Evolutionary conservation across 805 yeast genomes (phyloP).

Genomic region (Saccharomycopsis vini): DNA sequence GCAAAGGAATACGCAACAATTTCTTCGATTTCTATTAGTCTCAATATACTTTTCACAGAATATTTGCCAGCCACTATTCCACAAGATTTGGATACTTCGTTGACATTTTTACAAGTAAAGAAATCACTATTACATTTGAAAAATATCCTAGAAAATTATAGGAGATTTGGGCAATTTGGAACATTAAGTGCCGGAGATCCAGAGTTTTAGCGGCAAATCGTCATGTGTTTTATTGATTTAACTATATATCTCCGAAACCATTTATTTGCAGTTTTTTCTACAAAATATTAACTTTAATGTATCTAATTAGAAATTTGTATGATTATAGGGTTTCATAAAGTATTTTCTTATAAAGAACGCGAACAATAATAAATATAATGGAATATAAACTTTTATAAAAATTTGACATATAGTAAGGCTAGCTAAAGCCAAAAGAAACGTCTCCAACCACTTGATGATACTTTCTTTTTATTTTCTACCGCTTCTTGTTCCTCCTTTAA

Average conservation of each 20-base stretch:
- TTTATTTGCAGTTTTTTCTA: too few relatives aligned
- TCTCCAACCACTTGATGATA: constrained; percentile 5
- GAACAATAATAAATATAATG: neutral
- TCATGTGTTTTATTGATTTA: too few relatives aligned
- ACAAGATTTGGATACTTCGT: constrained; percentile 4
- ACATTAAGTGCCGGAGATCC: neutral
- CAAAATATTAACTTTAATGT: too few relatives aligned
- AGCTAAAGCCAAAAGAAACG: constrained; percentile 11
- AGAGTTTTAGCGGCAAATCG: too few relatives aligned
- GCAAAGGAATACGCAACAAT: neutral
- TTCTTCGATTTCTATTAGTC: neutral
- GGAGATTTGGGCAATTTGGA: constrained; percentile 1
- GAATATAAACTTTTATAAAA: neutral
- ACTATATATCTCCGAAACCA: too few relatives aligned
- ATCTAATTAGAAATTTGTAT: too few relatives aligned
- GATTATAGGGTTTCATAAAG: too few relatives aligned
- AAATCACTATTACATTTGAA: constrained; percentile 3
- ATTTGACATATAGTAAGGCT: neutral
- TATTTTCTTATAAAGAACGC: neutral
- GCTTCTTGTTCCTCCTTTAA: neutral
- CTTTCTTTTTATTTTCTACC: neutral
- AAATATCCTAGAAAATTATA: constrained; percentile 2
- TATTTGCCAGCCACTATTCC: constrained; percentile 10
- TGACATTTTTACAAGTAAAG: constrained; percentile 5
- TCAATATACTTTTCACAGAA: constrained; percentile 1